phyloP scores from a whole-genome alignment of 768 basidiomycete genomes.

The Collybia sordida region DNA sequence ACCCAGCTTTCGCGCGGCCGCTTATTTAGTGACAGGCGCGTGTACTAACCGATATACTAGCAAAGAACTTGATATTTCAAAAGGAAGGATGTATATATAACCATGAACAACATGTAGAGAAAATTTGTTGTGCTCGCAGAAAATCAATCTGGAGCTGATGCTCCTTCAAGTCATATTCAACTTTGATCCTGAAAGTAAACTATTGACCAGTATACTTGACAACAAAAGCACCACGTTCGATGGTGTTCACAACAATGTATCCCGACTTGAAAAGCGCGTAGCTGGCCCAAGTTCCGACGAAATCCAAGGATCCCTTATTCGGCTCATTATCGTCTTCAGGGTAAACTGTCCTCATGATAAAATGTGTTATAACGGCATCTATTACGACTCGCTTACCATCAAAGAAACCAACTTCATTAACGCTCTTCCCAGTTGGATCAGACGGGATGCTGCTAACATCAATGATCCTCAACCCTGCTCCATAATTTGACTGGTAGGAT shows the following conservation, averaged over 20 bases:
- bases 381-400: conserved; percentile 7
- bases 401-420: conserved; percentile 25
- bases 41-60: conserved; percentile 15
- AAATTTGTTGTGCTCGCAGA: too few relatives aligned
- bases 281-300: conserved; percentile 13
- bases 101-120: too few relatives aligned
- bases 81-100: too few relatives aligned
- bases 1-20: conserved; percentile 11
- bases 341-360: neutral
- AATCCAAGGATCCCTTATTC: conserved; percentile 7
- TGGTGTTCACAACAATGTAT: conserved; percentile 14
- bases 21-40: conserved; percentile 5
- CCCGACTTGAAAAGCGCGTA: conserved; percentile 14
- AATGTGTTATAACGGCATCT: too few relatives aligned
- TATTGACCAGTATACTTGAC: conserved; percentile 7
- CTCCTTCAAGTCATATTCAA: too few relatives aligned
- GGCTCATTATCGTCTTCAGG: conserved; percentile 10
- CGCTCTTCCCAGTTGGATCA: conserved; percentile 26
- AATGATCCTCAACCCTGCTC: conserved; percentile 25
- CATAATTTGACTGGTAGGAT: conserved; percentile 29
- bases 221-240: conserved; percentile 13
- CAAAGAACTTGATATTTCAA: conserved; percentile 5
- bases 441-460: conserved; percentile 24
- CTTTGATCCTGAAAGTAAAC: neutral
- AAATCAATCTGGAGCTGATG: too few relatives aligned